phyloP scores from a whole-genome alignment of 2,329 filamentous ascomycete species.

The Colletotrichum paranaense region DNA sequence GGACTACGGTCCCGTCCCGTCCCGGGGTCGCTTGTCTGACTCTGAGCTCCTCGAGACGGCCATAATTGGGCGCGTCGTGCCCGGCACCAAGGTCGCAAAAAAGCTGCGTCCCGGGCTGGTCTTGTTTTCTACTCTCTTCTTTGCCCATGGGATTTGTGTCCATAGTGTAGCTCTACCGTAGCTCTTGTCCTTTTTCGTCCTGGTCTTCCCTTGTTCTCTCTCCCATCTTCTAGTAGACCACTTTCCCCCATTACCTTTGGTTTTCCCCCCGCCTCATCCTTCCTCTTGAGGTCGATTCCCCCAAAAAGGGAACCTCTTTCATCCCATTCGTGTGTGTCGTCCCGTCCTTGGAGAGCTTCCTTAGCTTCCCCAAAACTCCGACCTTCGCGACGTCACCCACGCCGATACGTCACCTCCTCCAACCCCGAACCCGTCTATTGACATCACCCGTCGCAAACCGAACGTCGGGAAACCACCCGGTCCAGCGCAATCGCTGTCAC shows the following conservation, averaged over 20 bases:
- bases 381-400: slow-evolving; percentile 24
- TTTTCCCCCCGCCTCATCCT: background rate
- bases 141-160: slow-evolving; percentile 5
- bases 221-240: background rate
- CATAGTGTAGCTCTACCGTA: background rate
- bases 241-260: background rate
- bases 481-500: background rate
- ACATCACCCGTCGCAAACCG: slow-evolving; percentile 26
- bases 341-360: background rate
- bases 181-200: background rate
- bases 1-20: background rate
- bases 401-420: slow-evolving; percentile 25
- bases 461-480: background rate
- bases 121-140: background rate
- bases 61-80: slow-evolving; percentile 19
- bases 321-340: slow-evolving; percentile 1
- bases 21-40: background rate
- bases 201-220: background rate
- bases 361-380: slow-evolving; percentile 11
- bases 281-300: background rate
- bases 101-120: background rate
- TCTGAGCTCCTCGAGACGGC: background rate
- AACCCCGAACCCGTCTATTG: background rate
- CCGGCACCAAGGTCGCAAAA: background rate
- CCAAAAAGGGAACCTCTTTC: background rate